These are phyloP conservation scores for Tetraselmis striata DNA, from an alignment of 139 green algal species.

Conservation along the genomic window DNA sequence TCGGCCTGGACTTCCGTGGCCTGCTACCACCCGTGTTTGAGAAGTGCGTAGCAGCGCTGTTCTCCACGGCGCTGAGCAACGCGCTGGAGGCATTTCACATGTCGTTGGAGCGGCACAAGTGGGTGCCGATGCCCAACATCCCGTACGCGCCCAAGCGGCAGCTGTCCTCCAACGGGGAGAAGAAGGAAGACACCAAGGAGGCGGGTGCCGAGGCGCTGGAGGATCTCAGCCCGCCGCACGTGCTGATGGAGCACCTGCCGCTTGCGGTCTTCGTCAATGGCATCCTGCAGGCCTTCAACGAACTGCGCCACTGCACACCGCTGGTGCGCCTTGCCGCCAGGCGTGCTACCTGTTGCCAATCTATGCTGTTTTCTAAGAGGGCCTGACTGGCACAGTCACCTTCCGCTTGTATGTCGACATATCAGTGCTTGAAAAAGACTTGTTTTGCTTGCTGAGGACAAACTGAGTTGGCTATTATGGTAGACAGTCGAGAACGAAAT, in stretches of 20 bases:
- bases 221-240: conserved; percentile 56
- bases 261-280: conserved; percentile 89
- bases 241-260: conserved; percentile 83
- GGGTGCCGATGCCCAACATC: conserved; percentile 62
- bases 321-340: conserved; percentile 18
- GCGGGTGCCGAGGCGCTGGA: conserved; percentile 11
- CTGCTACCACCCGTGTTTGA: conserved; percentile 87
- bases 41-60: conserved; percentile 53
- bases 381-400: neutral
- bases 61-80: conserved; percentile 29
- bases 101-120: conserved; percentile 79
- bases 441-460: neutral
- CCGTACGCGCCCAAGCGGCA: conserved; percentile 17
- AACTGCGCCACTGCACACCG: conserved; percentile 88
- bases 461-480: neutral
- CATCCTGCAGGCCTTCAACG: conserved; percentile 83
- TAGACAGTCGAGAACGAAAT: neutral
- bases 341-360: conserved; percentile 28
- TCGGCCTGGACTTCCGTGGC: conserved; percentile 88
- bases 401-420: neutral
- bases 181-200: conserved; percentile 15
- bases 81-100: conserved; percentile 63
- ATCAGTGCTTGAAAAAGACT: neutral
- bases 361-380: neutral
- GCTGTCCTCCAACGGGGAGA: neutral